Conservation (phyloP, 179 eudicot species). For the Amaranthus tricolor region DNA sequence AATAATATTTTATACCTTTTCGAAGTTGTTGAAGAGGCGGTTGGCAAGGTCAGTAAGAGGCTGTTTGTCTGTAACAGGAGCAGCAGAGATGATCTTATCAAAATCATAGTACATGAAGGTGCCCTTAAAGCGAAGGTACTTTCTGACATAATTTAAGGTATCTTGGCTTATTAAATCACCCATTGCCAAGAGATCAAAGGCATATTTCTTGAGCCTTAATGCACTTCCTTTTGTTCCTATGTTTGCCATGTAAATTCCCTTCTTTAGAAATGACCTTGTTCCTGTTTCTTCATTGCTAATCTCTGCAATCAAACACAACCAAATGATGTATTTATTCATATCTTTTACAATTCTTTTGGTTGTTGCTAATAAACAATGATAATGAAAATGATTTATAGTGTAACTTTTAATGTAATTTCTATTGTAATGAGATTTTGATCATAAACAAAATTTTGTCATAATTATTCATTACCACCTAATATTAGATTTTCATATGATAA, state of each 20-base stretch:
- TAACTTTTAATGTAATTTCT: too few species aligned
- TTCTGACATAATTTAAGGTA: slow-evolving; percentile 40
- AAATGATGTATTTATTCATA: too few species aligned
- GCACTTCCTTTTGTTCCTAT: slow-evolving; percentile 58
- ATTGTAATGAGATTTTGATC: too few species aligned
- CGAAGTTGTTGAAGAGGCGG: slow-evolving; percentile 61
- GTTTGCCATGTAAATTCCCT: slow-evolving; percentile 64
- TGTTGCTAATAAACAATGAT: too few species aligned
- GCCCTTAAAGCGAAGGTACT: slow-evolving; percentile 61
- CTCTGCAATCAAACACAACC: slow-evolving; percentile 35
- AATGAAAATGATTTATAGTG: too few species aligned
- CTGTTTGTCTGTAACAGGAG: slow-evolving; percentile 52
- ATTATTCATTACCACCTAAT: too few species aligned
- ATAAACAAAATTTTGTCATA: too few species aligned
- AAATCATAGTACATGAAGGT: slow-evolving; percentile 84
- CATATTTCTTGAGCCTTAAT: slow-evolving; percentile 54
- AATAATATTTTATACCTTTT: slow-evolving; percentile 45
- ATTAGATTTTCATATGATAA: too few species aligned
- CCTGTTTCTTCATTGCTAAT: slow-evolving; percentile 76
- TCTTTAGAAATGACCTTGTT: slow-evolving; percentile 69
- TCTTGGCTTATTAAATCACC: slow-evolving; percentile 49
- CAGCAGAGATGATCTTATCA: slow-evolving; percentile 69
- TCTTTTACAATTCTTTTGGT: too few species aligned
- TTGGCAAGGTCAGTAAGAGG: slow-evolving; percentile 76
- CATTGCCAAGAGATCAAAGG: slow-evolving; percentile 78